Evolutionary conservation across 78 protist genomes (phyloP).

Genomic region (Dictyostelium purpureum): DNA sequence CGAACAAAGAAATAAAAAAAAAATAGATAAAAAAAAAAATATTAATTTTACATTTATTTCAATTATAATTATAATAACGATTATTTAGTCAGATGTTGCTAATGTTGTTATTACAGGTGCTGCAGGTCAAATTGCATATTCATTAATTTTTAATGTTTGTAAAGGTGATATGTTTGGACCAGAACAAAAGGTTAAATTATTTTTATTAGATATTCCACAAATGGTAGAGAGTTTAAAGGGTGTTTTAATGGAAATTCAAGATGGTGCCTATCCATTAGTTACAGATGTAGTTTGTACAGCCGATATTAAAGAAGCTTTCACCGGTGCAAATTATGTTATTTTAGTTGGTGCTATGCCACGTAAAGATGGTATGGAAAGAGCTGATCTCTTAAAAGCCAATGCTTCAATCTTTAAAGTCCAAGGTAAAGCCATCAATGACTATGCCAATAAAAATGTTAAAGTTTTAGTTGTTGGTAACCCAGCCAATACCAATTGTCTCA

Average conservation of each 20-base stretch:
- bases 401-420: constrained; percentile 91
- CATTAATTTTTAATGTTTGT: constrained; percentile 83
- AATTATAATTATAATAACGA: too few species aligned
- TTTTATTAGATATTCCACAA: constrained; percentile 89
- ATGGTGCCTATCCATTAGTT: constrained; percentile 73
- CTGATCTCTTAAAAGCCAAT: constrained; percentile 90
- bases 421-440: constrained; percentile 85
- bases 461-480: constrained; percentile 98
- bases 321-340: constrained; percentile 79
- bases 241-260: constrained; percentile 67
- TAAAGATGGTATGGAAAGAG: constrained; percentile 95
- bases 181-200: constrained; percentile 85
- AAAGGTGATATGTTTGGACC: constrained; percentile 85
- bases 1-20: too few species aligned
- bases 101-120: constrained; percentile 63
- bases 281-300: constrained; percentile 46
- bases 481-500: constrained; percentile 96
- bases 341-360: constrained; percentile 97
- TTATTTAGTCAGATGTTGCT: constrained; percentile 18
- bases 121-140: constrained; percentile 88
- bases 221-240: constrained; percentile 56
- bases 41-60: too few species aligned
- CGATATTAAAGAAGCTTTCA: constrained; percentile 77
- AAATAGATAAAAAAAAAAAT: too few species aligned
- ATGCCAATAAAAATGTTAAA: constrained; percentile 83